These are phyloP conservation scores for Friedmanniomyces simplex DNA, from an alignment of 495 filamentous ascomycete genomes.

Conservation along the genomic window DNA sequence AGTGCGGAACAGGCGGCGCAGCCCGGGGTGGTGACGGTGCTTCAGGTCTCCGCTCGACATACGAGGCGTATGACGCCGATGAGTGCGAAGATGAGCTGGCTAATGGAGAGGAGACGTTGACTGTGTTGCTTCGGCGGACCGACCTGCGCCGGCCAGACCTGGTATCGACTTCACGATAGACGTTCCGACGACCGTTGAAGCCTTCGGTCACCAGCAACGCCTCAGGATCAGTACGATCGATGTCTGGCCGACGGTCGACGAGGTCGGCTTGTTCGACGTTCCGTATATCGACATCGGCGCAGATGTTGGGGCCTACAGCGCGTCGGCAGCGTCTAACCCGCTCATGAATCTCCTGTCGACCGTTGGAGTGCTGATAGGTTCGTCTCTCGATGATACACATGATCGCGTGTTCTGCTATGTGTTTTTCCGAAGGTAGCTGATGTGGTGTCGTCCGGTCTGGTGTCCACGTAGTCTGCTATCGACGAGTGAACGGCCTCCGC, in stretches of 20 bases:
- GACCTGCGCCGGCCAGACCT: conserved; percentile 1
- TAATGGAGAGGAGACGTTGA: neutral
- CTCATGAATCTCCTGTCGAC: neutral
- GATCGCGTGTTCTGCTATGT: neutral
- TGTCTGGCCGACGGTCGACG: conserved; percentile 3
- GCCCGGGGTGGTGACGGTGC: conserved; percentile 6
- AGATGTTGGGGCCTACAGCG: conserved; percentile 3
- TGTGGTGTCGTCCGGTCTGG: neutral
- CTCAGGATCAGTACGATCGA: neutral
- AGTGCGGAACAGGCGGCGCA: neutral
- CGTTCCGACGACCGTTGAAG: neutral
- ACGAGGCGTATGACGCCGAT: neutral
- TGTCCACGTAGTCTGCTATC: neutral
- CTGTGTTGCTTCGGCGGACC: conserved; percentile 5
- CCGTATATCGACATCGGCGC: conserved; percentile 1
- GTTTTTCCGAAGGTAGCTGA: neutral
- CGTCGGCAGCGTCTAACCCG: neutral
- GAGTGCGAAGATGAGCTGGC: neutral
- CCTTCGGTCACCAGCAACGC: conserved; percentile 7
- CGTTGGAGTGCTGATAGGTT: conserved; percentile 2
- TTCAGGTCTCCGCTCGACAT: neutral
- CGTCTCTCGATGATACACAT: conserved; percentile 14
- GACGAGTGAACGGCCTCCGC: neutral
- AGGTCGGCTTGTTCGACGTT: neutral
- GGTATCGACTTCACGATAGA: conserved; percentile 10